phyloP scores from a whole-genome alignment of 345 rosid genomes.

The Eucalyptus erythrocorys region DNA sequence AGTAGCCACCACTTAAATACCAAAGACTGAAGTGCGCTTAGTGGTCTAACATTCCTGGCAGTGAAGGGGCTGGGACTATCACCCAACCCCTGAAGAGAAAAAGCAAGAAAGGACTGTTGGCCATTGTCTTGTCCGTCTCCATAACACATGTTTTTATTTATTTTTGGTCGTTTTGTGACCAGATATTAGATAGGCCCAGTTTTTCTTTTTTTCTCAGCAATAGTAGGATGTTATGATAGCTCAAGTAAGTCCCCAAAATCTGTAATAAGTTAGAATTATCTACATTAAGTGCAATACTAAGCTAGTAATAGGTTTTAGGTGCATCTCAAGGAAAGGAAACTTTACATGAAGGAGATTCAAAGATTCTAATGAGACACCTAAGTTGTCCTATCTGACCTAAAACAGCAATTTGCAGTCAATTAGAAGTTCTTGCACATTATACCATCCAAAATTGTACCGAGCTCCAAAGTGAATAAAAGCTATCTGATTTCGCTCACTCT shows the following conservation, averaged over 20 bases:
- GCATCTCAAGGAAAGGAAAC: background rate
- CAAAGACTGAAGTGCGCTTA: background rate
- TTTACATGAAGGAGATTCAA: background rate
- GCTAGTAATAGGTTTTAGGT: background rate
- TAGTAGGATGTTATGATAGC: background rate
- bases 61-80: background rate
- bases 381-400: background rate
- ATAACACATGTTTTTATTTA: background rate
- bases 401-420: background rate
- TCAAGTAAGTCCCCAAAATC: background rate
- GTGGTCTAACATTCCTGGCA: background rate
- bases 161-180: background rate
- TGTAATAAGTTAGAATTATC: background rate
- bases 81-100: background rate
- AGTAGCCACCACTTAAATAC: background rate
- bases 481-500: background rate
- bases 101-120: background rate
- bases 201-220: background rate
- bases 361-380: background rate
- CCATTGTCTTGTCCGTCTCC: background rate
- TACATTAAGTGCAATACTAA: background rate
- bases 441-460: background rate
- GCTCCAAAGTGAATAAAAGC: background rate
- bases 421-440: background rate
- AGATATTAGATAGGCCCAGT: background rate